These are phyloP conservation scores for Geotrichum candidum DNA, from an alignment of 1,139 yeast species.

Conservation along the genomic window DNA sequence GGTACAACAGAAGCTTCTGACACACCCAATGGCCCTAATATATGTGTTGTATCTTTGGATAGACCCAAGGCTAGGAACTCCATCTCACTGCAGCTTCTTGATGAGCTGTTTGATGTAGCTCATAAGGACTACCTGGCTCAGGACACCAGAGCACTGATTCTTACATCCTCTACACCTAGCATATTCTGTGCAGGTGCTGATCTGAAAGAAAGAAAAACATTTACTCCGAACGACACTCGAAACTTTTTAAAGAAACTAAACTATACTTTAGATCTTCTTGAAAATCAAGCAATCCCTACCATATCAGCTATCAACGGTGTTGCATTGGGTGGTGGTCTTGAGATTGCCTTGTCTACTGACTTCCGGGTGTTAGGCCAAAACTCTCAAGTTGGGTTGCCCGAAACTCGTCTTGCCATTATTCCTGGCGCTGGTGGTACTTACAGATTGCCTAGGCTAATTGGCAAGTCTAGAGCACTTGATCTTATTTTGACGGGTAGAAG, in stretches of 20 bases:
- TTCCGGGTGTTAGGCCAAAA: conserved; percentile 26
- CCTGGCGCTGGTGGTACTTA: conserved; percentile 35
- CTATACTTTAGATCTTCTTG: conserved; percentile 26
- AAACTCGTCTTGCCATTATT: conserved; percentile 30
- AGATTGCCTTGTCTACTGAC: conserved; percentile 30
- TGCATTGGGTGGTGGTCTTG: conserved; percentile 35
- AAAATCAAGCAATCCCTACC: conserved; percentile 30
- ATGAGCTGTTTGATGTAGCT: conserved; percentile 26
- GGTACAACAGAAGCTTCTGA: not conserved
- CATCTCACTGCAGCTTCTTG: conserved; percentile 28
- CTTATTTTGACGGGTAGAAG: conserved; percentile 29
- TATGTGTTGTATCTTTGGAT: conserved; percentile 30
- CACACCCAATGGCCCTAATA: conserved; percentile 17
- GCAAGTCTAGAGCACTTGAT: conserved; percentile 30
- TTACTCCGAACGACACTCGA: conserved; percentile 29
- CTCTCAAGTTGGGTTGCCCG: conserved; percentile 29
- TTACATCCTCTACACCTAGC: conserved; percentile 27
- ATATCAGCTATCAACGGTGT: conserved; percentile 30
- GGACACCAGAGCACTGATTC: conserved; percentile 29
- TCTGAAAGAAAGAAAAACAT: conserved; percentile 33
- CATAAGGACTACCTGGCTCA: conserved; percentile 17
- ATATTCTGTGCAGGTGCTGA: conserved; percentile 37
- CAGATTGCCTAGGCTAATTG: conserved; percentile 30
- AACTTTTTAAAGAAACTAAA: conserved; percentile 30
- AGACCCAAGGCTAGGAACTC: conserved; percentile 34